These are phyloP conservation scores for Diversispora epigaea DNA, from an alignment of 192 early-diverging fungal genomes.

Conservation along the genomic window DNA sequence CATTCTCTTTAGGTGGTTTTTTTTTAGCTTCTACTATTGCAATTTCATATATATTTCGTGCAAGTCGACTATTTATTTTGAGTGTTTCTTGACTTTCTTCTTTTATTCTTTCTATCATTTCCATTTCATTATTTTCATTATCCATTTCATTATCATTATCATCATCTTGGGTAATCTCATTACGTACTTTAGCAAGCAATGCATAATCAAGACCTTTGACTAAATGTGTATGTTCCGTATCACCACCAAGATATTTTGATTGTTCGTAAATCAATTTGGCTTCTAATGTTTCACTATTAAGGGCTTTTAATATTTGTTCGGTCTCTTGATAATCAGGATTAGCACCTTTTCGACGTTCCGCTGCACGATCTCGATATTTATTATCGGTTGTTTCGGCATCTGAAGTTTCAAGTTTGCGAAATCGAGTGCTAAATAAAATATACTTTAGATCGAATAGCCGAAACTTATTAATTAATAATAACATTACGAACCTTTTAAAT, in stretches of 20 bases:
- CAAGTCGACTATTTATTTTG: slow-evolving; percentile 43
- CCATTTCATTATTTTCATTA: slow-evolving; percentile 41
- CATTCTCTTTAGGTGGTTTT: slow-evolving; percentile 53
- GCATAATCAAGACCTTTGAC: slow-evolving; percentile 92
- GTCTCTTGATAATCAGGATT: slow-evolving; percentile 68
- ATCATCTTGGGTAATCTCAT: slow-evolving; percentile 48
- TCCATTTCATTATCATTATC: slow-evolving; percentile 45
- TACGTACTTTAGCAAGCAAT: slow-evolving; percentile 70
- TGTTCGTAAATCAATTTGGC: slow-evolving; percentile 65
- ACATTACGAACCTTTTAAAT: not conserved
- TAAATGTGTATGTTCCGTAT: slow-evolving; percentile 82
- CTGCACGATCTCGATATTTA: slow-evolving; percentile 90
- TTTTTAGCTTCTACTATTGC: slow-evolving; percentile 42
- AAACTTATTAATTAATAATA: not conserved
- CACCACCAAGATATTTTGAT: slow-evolving; percentile 89
- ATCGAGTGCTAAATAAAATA: slow-evolving; percentile 24
- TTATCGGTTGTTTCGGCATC: slow-evolving; percentile 33
- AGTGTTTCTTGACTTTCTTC: slow-evolving; percentile 46
- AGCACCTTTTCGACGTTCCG: slow-evolving; percentile 74
- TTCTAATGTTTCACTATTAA: slow-evolving; percentile 44
- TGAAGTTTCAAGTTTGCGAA: slow-evolving; percentile 32
- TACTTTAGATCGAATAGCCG: not conserved
- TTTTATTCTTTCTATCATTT: slow-evolving; percentile 41
- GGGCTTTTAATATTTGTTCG: slow-evolving; percentile 55
- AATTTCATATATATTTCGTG: slow-evolving; percentile 52